Base-by-base conservation (phyloP, 2,329 filamentous ascomycete genomes). In the Eurotiales sp. region DNA sequence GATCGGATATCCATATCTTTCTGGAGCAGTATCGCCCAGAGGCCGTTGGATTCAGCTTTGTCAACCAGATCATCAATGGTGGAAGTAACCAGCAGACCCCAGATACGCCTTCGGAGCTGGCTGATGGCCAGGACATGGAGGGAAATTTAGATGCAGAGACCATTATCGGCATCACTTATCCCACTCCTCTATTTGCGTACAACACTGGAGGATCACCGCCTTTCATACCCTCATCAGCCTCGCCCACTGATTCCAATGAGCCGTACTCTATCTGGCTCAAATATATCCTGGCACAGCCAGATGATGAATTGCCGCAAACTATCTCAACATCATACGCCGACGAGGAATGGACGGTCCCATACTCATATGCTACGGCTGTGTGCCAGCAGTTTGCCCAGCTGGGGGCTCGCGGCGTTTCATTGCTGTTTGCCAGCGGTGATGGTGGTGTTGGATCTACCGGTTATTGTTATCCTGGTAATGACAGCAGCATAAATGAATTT, bases 311-410 rank as follows among this genome's bases (percentile, higher is more conserved):
- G 2, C 78, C 80, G 8, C 79, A 81, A 55, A 79, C 82, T 12
- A 73, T 82, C 54, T 76, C 73, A 30, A 77, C 83, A 56, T 79
- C 76, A 2, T 82, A 82, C 61, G 79, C 78, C 42, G 76, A 75
- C 40, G 71, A 76, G 40, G 81, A 84, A 64, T 65, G 67, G 8
- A 76, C 77, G n/a, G 68, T 82, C 21, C 79, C 81, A 0, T 65
- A 72, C 5, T 69, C 66, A 55, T 84, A 84, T 64, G 77, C 80
- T 57, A 68, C 76, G 55, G 64, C 70, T 7, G 68, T 74, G 54
- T 73, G 71, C 56, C 67, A 66, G 43, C 68, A 72, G 34, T 76
- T 78, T 58, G 67, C 80, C 59, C 80, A 81, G 61, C 72, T 81
- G 1, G 76, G 72, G 7, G 58, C 66, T 11, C 64, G 65, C 45